These are phyloP conservation scores for Halenospora varia DNA, from an alignment of 495 filamentous ascomycete species.

Conservation along the genomic window DNA sequence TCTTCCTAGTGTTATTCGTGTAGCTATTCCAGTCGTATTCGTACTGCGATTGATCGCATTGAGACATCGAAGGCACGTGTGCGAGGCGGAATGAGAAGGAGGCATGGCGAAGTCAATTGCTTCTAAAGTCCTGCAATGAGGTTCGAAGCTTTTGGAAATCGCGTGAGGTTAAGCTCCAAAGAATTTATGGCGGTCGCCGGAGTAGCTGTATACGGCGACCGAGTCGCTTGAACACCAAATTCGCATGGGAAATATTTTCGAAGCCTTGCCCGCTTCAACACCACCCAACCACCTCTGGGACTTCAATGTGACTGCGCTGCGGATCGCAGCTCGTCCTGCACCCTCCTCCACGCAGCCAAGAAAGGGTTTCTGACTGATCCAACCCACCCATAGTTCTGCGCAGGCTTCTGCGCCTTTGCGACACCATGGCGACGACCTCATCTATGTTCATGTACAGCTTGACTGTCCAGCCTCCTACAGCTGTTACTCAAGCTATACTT, in stretches of 20 bases:
- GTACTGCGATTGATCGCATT: constrained; percentile 14
- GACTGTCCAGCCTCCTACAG: constrained; percentile 86
- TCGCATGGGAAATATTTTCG: background rate
- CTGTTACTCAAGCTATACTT: constrained; percentile 82
- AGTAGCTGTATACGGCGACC: no score
- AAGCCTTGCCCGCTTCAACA: background rate
- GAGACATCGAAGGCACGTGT: constrained; percentile 25
- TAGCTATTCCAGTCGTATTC: background rate
- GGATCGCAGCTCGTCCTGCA: constrained; percentile 20
- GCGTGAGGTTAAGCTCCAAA: no score
- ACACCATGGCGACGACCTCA: constrained; percentile 91
- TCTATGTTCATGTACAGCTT: constrained; percentile 97
- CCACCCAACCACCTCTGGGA: background rate
- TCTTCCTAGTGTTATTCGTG: constrained; percentile 1
- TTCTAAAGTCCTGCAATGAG: background rate
- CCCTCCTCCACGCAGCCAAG: background rate
- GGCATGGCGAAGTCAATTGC: background rate
- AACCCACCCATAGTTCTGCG: constrained; percentile 26
- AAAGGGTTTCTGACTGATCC: background rate
- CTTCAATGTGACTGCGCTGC: constrained; percentile 20
- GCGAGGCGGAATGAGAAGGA: constrained; percentile 19
- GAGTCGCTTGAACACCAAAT: background rate
- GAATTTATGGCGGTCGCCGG: no score
- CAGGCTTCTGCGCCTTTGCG: constrained; percentile 46
- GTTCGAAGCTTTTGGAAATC: background rate